phyloP scores from a whole-genome alignment of 2,329 filamentous ascomycete genomes.

The Colletotrichum abscissum region DNA sequence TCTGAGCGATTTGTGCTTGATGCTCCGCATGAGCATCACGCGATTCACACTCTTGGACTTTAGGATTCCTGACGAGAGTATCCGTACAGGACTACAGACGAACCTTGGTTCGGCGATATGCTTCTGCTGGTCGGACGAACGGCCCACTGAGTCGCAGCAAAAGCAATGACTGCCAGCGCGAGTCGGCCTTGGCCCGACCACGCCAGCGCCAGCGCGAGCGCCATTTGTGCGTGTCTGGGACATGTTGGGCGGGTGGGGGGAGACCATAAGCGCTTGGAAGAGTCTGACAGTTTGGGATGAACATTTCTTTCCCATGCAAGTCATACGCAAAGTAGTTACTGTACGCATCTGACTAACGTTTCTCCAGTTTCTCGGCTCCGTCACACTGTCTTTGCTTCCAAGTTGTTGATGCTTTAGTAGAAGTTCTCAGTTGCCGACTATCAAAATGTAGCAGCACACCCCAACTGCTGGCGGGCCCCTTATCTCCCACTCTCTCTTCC shows the following conservation, averaged over 20 bases:
- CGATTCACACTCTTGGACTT: constrained; percentile 13
- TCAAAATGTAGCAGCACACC: background rate
- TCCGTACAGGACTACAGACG: background rate
- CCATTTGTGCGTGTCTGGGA: background rate
- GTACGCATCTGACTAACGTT: background rate
- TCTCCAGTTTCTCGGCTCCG: background rate
- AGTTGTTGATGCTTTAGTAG: background rate
- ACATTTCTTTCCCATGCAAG: constrained; percentile 18
- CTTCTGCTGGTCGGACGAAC: constrained; percentile 11
- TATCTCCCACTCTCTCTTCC: no score
- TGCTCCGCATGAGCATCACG: constrained; percentile 3
- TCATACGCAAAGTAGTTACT: background rate
- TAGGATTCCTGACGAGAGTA: background rate
- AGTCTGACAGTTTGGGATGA: constrained; percentile 9
- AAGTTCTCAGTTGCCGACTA: background rate
- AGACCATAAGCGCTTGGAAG: background rate
- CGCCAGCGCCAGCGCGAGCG: constrained; percentile 16
- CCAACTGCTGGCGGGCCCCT: background rate
- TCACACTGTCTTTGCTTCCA: background rate
- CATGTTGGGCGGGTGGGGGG: background rate
- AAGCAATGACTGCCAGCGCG: background rate
- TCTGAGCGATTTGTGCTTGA: background rate
- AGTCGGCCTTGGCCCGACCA: constrained; percentile 31
- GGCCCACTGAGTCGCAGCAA: background rate
- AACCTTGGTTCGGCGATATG: background rate